phyloP scores from a whole-genome alignment of 768 basidiomycete species.

The Mycena alexandri region DNA sequence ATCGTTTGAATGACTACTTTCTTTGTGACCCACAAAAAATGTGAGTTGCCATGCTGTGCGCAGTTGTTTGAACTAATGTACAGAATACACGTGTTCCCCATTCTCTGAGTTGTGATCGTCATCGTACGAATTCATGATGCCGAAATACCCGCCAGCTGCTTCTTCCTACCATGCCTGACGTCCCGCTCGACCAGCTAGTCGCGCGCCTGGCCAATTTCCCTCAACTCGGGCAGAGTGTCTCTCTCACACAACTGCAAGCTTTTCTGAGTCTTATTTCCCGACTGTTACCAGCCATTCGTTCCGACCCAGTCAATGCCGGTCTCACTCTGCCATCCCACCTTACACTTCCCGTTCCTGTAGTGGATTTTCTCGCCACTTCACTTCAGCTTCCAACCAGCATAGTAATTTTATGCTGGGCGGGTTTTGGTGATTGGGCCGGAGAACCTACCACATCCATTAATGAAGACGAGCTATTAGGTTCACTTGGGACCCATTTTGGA shows the following conservation, averaged over 20 bases:
- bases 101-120: too few relatives aligned
- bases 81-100: too few relatives aligned
- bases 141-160: too few relatives aligned
- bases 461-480: conserved; percentile 1
- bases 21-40: too few relatives aligned
- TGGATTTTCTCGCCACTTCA: background rate
- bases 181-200: background rate
- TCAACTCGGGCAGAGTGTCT: background rate
- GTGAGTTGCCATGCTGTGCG: too few relatives aligned
- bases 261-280: background rate
- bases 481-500: conserved; percentile 1
- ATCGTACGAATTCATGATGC: too few relatives aligned
- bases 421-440: background rate
- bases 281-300: background rate
- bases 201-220: background rate
- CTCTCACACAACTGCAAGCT: background rate
- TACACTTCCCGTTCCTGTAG: background rate
- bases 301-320: background rate
- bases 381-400: background rate
- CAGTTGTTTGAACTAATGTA: too few relatives aligned
- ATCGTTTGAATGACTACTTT: too few relatives aligned
- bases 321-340: background rate
- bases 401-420: conserved; percentile 12
- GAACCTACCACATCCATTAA: background rate
- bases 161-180: too few relatives aligned